A percentile compares a stretch with the other conserved stretches of the same genome.
Evolutionary conservation across 345 rosid species (phyloP).

Genomic region (Citrus glauca): DNA sequence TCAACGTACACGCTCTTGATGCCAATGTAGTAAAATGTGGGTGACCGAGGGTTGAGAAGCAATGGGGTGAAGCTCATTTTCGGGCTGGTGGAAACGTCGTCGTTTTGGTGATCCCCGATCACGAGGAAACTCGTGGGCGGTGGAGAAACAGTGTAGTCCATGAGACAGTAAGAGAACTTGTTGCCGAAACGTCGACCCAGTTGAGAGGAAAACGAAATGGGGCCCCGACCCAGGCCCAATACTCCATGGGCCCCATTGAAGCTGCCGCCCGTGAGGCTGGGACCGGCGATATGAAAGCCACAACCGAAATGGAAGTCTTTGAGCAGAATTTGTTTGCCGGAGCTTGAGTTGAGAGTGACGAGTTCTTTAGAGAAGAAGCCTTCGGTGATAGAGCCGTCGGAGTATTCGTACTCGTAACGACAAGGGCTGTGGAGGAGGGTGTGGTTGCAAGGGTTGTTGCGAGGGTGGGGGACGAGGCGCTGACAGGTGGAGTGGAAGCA

Average conservation of each 20-base stretch:
- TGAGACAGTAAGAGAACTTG: slow-evolving; percentile 79
- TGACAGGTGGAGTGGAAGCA: slow-evolving; percentile 53
- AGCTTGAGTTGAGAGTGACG: slow-evolving; percentile 52
- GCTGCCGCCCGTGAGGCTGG: slow-evolving; percentile 55
- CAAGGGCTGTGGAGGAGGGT: slow-evolving; percentile 76
- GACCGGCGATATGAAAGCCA: slow-evolving; percentile 75
- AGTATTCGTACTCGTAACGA: slow-evolving; percentile 65
- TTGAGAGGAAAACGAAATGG: slow-evolving; percentile 76
- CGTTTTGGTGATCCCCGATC: slow-evolving; percentile 39
- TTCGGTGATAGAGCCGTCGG: slow-evolving; percentile 59
- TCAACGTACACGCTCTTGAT: slow-evolving; percentile 45
- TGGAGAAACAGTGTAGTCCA: slow-evolving; percentile 79
- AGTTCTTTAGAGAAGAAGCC: slow-evolving; percentile 72
- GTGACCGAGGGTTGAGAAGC: slow-evolving; percentile 50
- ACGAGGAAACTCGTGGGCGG: slow-evolving; percentile 74
- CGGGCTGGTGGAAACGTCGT: slow-evolving; percentile 7
- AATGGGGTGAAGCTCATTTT: slow-evolving; percentile 55
- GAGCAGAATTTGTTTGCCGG: slow-evolving; percentile 36
- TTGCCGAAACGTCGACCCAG: slow-evolving; percentile 70
- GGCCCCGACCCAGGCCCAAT: slow-evolving; percentile 83
- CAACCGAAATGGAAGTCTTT: slow-evolving; percentile 62
- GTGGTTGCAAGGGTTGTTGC: slow-evolving; percentile 43
- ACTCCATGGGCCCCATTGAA: slow-evolving; percentile 85
- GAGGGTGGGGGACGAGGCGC: slow-evolving; percentile 52
- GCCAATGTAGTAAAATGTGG: slow-evolving; percentile 69